Evolutionary conservation across 2,329 filamentous ascomycete species (phyloP).

Genomic region (Colletotrichum orbiculare): DNA sequence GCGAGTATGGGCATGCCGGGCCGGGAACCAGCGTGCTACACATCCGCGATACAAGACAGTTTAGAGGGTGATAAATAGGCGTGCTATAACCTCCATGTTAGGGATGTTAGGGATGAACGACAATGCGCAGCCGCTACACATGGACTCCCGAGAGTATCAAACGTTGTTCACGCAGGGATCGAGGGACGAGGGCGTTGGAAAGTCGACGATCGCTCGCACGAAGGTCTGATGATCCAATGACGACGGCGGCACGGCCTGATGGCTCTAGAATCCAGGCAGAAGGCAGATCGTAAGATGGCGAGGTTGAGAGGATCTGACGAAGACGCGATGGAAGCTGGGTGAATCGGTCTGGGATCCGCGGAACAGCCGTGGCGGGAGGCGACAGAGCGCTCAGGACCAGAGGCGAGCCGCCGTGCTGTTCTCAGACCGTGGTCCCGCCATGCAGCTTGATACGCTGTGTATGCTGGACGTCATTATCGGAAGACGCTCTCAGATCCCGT

Average conservation of each 20-base stretch:
- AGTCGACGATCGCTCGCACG: constrained; percentile 11
- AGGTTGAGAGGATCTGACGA: background rate
- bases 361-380: constrained; percentile 4
- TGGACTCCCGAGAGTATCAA: constrained; percentile 8
- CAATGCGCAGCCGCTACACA: constrained; percentile 6
- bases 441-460: too few relatives aligned
- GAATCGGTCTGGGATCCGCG: background rate
- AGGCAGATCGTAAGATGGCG: background rate
- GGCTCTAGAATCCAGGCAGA: constrained; percentile 17
- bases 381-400: background rate
- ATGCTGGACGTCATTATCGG: background rate
- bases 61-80: constrained; percentile 10
- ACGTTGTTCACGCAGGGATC: constrained; percentile 14
- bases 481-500: constrained; percentile 18
- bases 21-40: constrained; percentile 6
- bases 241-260: background rate
- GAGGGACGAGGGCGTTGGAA: constrained; percentile 7
- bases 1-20: too few relatives aligned
- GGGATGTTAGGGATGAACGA: constrained; percentile 26
- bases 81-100: constrained; percentile 12
- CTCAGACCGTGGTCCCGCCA: too few relatives aligned
- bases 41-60: constrained; percentile 17
- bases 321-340: constrained; percentile 1
- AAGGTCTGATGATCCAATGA: constrained; percentile 7
- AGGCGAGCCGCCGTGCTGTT: background rate